phyloP scores from a whole-genome alignment of 2,329 filamentous ascomycete genomes.

The Calonectria fujianensis region DNA sequence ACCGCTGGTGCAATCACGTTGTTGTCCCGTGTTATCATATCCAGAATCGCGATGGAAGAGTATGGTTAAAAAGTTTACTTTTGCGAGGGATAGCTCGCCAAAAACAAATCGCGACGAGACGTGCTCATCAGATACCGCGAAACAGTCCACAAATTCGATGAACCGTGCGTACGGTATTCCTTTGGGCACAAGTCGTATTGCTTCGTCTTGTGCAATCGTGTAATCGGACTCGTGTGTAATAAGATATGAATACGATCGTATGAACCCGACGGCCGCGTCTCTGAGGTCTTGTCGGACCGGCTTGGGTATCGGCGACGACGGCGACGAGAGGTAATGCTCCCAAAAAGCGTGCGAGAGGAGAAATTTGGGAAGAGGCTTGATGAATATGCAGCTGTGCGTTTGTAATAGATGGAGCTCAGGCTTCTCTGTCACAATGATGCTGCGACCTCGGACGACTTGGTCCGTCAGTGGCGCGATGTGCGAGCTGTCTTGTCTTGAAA shows the following conservation, averaged over 20 bases:
- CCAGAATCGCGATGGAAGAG: slow-evolving; percentile 48
- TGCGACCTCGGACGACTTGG: not conserved
- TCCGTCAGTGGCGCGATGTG: slow-evolving; percentile 1
- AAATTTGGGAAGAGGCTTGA: slow-evolving; percentile 62
- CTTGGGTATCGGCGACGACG: not conserved
- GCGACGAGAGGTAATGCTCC: slow-evolving; percentile 50
- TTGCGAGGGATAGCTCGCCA: slow-evolving; percentile 62
- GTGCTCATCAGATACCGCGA: slow-evolving; percentile 53
- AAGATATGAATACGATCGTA: slow-evolving; percentile 60
- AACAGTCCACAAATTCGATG: slow-evolving; percentile 56
- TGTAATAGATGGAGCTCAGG: slow-evolving; percentile 55
- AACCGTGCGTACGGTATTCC: slow-evolving; percentile 55
- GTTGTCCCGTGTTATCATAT: slow-evolving; percentile 50
- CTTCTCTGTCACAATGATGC: slow-evolving; percentile 62
- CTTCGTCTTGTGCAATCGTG: slow-evolving; percentile 53
- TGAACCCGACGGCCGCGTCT: slow-evolving; percentile 55
- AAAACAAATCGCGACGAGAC: slow-evolving; percentile 59
- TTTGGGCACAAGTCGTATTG: slow-evolving; percentile 54
- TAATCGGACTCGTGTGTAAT: slow-evolving; percentile 61
- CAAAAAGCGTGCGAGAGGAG: slow-evolving; percentile 60
- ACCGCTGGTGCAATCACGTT: slow-evolving; percentile 51
- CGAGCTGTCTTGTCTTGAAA: not conserved
- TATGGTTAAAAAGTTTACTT: slow-evolving; percentile 57
- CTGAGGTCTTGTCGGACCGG: slow-evolving; percentile 6
- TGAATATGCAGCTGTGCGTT: not conserved